Evolutionary conservation across 2,329 filamentous ascomycete species (phyloP), one percentile per base, ranked within the genome.

Genomic region (Penicillium sp.): DNA sequence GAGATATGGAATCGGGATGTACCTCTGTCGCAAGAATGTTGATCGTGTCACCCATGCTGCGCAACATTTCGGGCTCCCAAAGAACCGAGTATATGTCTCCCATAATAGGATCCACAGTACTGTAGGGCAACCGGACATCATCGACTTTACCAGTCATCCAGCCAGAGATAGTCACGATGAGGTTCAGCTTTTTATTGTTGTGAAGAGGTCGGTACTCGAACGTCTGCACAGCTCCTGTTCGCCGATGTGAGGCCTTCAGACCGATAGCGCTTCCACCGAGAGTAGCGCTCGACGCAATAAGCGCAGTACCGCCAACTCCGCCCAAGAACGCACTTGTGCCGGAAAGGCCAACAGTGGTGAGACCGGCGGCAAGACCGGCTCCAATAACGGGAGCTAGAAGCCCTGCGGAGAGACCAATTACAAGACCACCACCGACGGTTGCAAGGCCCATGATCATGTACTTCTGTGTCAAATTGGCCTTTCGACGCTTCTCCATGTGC

Each of bases 101-200:
- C 95, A 99, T 99, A 63, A 98, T 86, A 0, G 96, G 92, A 74
- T 99, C 93, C 6, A 99, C 89, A 0, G 96, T 99, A 79, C 92
- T 97, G 77, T 90, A 99, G 7, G 95, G 95, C 70, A 99, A 78
- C 60, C 95, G 90, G 51, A 99, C 93, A 74, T 99, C 95, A 77
- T 99, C 95, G 54, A 96, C 88, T 72, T 96, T 98, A 69, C 96
- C 95, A 41, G 92, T 97, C 90, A 99, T 96, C 95, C 95, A 99
- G 3, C 95, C 95, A 0, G 94, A 92, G 33, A 99, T 87, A 0
- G 95, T 98, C 40, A 99, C 87, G 63, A 99, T 95, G 33, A 99
- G 83, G 69, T 99, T 98, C 40, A 97, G 91, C 58, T 93, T 85
- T 78, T 99, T 99, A 77, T 98, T 98, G 79, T 99, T 99, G 80